These are phyloP conservation scores for Alternaria ventricosa DNA, from an alignment of 2,329 filamentous ascomycete genomes.

Conservation along the genomic window DNA sequence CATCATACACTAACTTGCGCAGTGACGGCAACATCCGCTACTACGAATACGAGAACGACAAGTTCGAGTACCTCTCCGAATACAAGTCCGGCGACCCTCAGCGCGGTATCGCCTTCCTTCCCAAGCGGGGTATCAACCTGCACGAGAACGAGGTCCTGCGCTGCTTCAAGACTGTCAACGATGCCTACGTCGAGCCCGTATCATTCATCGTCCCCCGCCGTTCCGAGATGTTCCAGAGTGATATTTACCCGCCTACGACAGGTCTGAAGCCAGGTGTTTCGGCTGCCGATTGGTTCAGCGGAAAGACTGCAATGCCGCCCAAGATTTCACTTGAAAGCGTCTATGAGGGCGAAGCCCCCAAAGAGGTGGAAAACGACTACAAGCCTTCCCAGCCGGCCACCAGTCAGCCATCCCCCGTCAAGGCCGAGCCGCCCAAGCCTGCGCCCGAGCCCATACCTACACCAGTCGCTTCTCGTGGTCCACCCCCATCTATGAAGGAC, in stretches of 20 bases:
- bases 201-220: constrained; percentile 96
- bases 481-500: constrained; percentile 76
- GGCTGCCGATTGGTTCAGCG: constrained; percentile 81
- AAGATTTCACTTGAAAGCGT: constrained; percentile 95
- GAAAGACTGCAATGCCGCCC: constrained; percentile 81
- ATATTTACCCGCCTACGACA: constrained; percentile 89
- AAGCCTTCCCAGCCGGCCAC: constrained; percentile 59
- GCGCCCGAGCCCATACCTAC: constrained; percentile 57
- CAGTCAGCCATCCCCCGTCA: constrained; percentile 52
- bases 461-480: constrained; percentile 55
- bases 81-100: constrained; percentile 98
- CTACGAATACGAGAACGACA: constrained; percentile 98
- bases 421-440: constrained; percentile 60
- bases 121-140: constrained; percentile 91
- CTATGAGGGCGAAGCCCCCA: constrained; percentile 82
- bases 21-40: constrained; percentile 99
- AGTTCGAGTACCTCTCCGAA: constrained; percentile 95
- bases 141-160: constrained; percentile 93
- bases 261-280: constrained; percentile 82
- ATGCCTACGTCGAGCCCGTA: constrained; percentile 91
- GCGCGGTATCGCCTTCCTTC: constrained; percentile 90
- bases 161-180: constrained; percentile 96
- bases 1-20: constrained; percentile 13
- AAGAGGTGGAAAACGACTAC: constrained; percentile 75
- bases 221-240: constrained; percentile 93